A percentile compares a stretch with the other conserved stretches of the same genome.
These are phyloP conservation scores for Hawksworthiomyces lignivorus DNA, from an alignment of 2,329 filamentous ascomycete species.

Conservation along the genomic window DNA sequence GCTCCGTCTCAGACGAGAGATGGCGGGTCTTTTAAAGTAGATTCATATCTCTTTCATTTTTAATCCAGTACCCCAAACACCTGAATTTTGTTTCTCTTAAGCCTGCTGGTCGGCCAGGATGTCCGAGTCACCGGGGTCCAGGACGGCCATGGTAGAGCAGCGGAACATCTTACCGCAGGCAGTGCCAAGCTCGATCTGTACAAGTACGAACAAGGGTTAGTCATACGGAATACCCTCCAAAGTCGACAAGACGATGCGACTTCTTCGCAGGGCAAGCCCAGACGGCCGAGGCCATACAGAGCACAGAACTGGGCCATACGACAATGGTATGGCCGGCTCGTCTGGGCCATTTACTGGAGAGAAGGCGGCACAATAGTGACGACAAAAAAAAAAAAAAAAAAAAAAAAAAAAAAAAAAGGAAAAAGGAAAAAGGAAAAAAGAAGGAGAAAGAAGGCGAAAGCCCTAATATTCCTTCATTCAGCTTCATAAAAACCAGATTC, in stretches of 20 bases:
- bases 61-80: too few species aligned
- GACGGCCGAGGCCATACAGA: slow-evolving; percentile 17
- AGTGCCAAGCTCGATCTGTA: slow-evolving; percentile 94
- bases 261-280: slow-evolving; percentile 80
- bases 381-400: slow-evolving; percentile 11
- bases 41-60: too few species aligned
- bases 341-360: slow-evolving; percentile 13
- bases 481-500: too few species aligned
- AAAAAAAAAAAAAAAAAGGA: background rate
- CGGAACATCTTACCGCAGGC: slow-evolving; percentile 98
- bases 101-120: slow-evolving; percentile 75
- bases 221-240: slow-evolving; percentile 69
- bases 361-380: slow-evolving; percentile 1
- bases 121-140: slow-evolving; percentile 97
- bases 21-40: too few species aligned
- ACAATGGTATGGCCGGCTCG: background rate
- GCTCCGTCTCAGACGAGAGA: background rate
- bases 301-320: too few species aligned
- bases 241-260: slow-evolving; percentile 57
- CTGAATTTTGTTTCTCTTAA: too few species aligned
- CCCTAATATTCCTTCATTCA: too few species aligned
- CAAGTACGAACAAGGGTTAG: slow-evolving; percentile 43
- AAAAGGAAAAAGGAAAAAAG: background rate
- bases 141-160: slow-evolving; percentile 92
- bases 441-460: too few species aligned